Conservation (phyloP, 129 eudicot genomes). For the Ambrosia artemisiifolia region DNA sequence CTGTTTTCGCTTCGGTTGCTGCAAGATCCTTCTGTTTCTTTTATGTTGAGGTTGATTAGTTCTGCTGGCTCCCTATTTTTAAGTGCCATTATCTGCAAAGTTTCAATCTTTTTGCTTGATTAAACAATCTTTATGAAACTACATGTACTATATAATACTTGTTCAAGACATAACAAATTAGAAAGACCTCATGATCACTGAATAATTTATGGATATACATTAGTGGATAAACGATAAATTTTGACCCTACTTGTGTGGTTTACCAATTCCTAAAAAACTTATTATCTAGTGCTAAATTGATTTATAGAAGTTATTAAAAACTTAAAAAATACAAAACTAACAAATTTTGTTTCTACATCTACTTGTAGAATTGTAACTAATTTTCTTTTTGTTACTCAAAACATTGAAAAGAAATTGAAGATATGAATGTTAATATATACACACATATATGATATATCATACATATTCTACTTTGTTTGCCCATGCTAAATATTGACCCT, state of each 20-base stretch:
- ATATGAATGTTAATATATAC: background rate
- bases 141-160: background rate
- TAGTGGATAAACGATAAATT: conserved; percentile 22
- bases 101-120: conserved; percentile 7
- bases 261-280: background rate
- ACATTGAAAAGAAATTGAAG: background rate
- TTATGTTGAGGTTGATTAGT: conserved; percentile 80
- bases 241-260: conserved; percentile 7
- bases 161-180: conserved; percentile 2
- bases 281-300: background rate
- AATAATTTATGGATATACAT: conserved; percentile 3
- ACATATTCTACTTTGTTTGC: conserved; percentile 7
- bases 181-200: conserved; percentile 17
- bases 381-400: background rate
- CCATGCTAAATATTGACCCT: conserved; percentile 24
- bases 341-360: background rate
- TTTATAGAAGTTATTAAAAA: conserved; percentile 8
- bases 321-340: background rate
- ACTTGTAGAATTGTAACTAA: conserved; percentile 8
- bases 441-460: background rate
- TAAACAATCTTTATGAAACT: conserved; percentile 5
- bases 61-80: conserved; percentile 83
- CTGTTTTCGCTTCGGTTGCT: conserved; percentile 95
- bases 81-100: conserved; percentile 68
- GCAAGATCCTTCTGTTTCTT: conserved; percentile 89